Conservation (phyloP, 352 stramenopile species). For the Pythium apleroticum region DNA sequence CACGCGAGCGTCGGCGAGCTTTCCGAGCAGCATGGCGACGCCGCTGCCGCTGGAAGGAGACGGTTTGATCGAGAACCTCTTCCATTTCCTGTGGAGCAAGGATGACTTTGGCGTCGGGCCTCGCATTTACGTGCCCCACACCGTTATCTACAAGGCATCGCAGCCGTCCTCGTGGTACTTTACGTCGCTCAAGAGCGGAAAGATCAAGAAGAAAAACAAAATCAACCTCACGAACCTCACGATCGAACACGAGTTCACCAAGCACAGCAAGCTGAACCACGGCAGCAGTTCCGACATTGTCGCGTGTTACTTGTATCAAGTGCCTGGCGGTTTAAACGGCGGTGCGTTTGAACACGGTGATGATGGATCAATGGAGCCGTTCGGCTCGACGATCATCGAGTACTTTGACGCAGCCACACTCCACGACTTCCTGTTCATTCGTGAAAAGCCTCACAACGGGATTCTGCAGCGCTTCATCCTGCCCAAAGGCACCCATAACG, state of each 20-base stretch:
- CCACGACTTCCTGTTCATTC: constrained; percentile 92
- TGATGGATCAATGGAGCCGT: neutral
- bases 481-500: constrained; percentile 90
- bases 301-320: constrained; percentile 87
- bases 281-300: constrained; percentile 80
- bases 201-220: constrained; percentile 92
- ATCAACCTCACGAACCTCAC: constrained; percentile 89
- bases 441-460: constrained; percentile 88
- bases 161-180: constrained; percentile 96
- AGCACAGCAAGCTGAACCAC: constrained; percentile 45
- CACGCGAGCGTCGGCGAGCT: no score
- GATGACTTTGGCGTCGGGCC: constrained; percentile 89
- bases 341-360: constrained; percentile 1
- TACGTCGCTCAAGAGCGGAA: constrained; percentile 75
- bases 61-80: constrained; percentile 87
- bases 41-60: constrained; percentile 79
- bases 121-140: constrained; percentile 91
- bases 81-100: constrained; percentile 90
- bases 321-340: constrained; percentile 10
- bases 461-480: constrained; percentile 95
- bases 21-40: constrained; percentile 43
- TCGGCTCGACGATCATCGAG: constrained; percentile 77
- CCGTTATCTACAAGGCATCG: constrained; percentile 92
- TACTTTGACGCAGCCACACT: constrained; percentile 90
- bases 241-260: constrained; percentile 94